A percentile compares a stretch with the other conserved stretches of the same genome.
Evolutionary conservation across 2,329 filamentous ascomycete genomes (phyloP).

Genomic region (Arthrobotrys pseudoclavata): DNA sequence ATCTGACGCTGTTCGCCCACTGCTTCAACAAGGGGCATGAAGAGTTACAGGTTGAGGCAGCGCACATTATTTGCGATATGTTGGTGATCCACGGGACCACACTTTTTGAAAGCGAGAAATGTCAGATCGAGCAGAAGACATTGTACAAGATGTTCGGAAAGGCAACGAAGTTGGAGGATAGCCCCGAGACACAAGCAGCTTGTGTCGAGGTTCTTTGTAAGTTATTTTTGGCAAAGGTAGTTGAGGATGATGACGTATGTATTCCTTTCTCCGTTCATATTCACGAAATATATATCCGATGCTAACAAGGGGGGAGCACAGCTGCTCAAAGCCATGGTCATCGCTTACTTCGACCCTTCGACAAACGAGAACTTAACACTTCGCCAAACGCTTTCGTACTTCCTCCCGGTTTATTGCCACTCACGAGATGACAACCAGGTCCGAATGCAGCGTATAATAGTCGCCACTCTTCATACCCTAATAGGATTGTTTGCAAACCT

Average conservation of each 20-base stretch:
- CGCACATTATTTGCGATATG: constrained; percentile 94
- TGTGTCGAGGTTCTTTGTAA: constrained; percentile 87
- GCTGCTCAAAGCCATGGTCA: constrained; percentile 84
- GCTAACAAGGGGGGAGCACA: constrained; percentile 6
- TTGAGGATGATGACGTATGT: constrained; percentile 72
- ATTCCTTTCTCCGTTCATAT: neutral
- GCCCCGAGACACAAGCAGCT: constrained; percentile 81
- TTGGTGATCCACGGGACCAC: constrained; percentile 88
- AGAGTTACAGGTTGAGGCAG: constrained; percentile 85
- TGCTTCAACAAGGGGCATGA: constrained; percentile 95
- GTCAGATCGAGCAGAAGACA: constrained; percentile 71
- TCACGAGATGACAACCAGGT: constrained; percentile 84
- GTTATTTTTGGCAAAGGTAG: constrained; percentile 82
- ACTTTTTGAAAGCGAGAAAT: constrained; percentile 74
- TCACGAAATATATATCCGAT: neutral
- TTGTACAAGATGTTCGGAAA: constrained; percentile 88
- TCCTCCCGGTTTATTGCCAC: constrained; percentile 94
- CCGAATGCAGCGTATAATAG: constrained; percentile 79
- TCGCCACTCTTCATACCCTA: constrained; percentile 81
- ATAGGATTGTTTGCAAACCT: constrained; percentile 79
- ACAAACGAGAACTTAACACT: constrained; percentile 84
- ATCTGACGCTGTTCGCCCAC: constrained; percentile 91
- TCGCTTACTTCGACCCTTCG: constrained; percentile 90
- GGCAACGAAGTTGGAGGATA: constrained; percentile 79
- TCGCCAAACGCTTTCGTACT: constrained; percentile 89